Percentiles rank a stretch among this genome's conserved stretches.
Conservation (phyloP, 192 early-diverging fungal species). For the Podochytrium sp. region DNA sequence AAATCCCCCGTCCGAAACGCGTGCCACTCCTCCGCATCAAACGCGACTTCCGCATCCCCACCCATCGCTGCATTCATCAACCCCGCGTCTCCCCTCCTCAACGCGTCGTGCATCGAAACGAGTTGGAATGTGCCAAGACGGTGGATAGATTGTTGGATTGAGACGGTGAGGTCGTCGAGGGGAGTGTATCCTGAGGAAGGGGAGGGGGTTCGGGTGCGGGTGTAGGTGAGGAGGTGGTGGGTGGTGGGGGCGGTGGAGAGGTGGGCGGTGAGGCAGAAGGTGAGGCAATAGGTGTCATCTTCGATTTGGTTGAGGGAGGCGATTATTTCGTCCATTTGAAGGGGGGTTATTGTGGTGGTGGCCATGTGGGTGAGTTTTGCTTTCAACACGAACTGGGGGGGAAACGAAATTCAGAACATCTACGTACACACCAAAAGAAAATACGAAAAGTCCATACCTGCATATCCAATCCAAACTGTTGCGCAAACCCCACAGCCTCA, state of each 20-base stretch:
- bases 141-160: conserved; percentile 36
- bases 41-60: background rate
- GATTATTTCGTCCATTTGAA: background rate
- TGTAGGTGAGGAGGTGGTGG: conserved; percentile 28
- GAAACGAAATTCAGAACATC: background rate
- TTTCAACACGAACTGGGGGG: conserved; percentile 23
- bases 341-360: background rate
- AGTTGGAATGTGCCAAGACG: conserved; percentile 41
- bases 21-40: conserved; percentile 49
- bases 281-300: conserved; percentile 31
- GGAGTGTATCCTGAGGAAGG: background rate
- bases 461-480: conserved; percentile 34
- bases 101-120: conserved; percentile 14
- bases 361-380: conserved; percentile 29
- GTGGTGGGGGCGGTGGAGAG: conserved; percentile 9
- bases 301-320: background rate
- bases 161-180: background rate
- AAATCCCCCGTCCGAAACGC: conserved; percentile 51
- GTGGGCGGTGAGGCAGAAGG: conserved; percentile 28
- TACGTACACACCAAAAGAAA: conserved; percentile 31
- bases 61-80: background rate
- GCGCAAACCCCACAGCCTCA: conserved; percentile 41
- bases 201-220: conserved; percentile 10
- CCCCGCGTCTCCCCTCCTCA: background rate
- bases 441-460: conserved; percentile 28